Conservation (phyloP, 306 rosid species). For the Cicer judaicum region DNA sequence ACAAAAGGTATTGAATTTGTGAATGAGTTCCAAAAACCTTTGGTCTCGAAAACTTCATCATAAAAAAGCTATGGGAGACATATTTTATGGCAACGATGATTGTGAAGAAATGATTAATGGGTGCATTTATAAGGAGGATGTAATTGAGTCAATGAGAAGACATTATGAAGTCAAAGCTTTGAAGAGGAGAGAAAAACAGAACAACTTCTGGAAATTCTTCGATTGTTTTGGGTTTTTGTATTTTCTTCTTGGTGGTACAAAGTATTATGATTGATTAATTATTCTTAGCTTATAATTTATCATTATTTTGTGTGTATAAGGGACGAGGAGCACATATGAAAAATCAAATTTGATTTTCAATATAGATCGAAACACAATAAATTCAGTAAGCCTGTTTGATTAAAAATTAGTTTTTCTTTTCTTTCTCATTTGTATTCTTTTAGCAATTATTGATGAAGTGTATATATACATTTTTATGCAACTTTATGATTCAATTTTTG, state of each 20-base stretch:
- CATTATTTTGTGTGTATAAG: background rate
- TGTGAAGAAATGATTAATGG: constrained; percentile 27
- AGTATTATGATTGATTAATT: background rate
- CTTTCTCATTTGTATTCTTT: too few relatives aligned
- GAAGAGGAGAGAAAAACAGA: constrained; percentile 12
- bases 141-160: constrained; percentile 45
- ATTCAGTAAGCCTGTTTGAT: background rate
- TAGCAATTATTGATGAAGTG: background rate
- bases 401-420: background rate
- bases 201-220: background rate
- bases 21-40: too few relatives aligned
- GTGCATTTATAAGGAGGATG: constrained; percentile 45
- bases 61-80: constrained; percentile 7
- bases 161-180: constrained; percentile 10
- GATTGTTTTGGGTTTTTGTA: constrained; percentile 43
- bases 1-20: too few relatives aligned
- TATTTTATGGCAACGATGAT: constrained; percentile 49
- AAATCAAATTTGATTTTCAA: background rate
- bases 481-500: too few relatives aligned
- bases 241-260: background rate
- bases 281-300: background rate
- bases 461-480: too few relatives aligned
- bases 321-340: background rate
- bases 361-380: background rate
- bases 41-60: background rate